These are phyloP conservation scores for Xylariaceae sp. DNA, from an alignment of 2,329 filamentous ascomycete genomes.

Conservation along the genomic window DNA sequence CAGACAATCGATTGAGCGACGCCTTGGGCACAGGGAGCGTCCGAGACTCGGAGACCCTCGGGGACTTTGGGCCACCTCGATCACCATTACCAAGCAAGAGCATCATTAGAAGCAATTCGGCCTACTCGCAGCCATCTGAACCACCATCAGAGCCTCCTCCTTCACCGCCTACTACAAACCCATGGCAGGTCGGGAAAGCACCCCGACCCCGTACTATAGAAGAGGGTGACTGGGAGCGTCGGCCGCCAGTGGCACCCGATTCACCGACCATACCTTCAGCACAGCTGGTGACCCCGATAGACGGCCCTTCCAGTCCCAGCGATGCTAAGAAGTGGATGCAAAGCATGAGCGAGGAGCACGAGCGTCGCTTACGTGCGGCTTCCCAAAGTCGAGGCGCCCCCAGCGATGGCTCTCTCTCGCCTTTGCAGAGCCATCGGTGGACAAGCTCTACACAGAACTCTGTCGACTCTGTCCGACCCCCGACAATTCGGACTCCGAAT, in stretches of 20 bases:
- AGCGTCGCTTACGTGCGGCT: conserved; percentile 23
- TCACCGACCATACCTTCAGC: conserved; percentile 30
- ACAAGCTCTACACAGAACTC: conserved; percentile 30
- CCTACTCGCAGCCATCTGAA: conserved; percentile 22
- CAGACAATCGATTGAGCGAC: conserved; percentile 22
- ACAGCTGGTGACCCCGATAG: conserved; percentile 23
- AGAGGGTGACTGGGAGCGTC: conserved; percentile 21
- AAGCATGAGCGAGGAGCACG: conserved; percentile 19
- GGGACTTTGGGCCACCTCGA: conserved; percentile 11
- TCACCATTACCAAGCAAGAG: conserved; percentile 14
- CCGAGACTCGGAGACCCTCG: conserved; percentile 21
- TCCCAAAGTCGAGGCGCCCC: conserved; percentile 23
- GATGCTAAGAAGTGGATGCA: conserved; percentile 13
- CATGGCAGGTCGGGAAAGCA: conserved; percentile 38
- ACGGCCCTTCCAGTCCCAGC: conserved; percentile 10
- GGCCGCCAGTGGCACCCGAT: conserved; percentile 22
- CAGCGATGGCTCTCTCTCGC: conserved; percentile 27
- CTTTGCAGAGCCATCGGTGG: conserved; percentile 27
- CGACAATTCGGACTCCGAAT: conserved; percentile 16
- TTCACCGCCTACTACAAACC: conserved; percentile 39
- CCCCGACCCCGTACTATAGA: too few species aligned
- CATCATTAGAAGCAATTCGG: conserved; percentile 23
- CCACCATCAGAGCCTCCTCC: conserved; percentile 27
- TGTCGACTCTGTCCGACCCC: conserved; percentile 12
- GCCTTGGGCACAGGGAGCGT: conserved; percentile 24